Evolutionary conservation across 257 asterid genomes (phyloP).

Genomic region (Solanum ossicruentum): DNA sequence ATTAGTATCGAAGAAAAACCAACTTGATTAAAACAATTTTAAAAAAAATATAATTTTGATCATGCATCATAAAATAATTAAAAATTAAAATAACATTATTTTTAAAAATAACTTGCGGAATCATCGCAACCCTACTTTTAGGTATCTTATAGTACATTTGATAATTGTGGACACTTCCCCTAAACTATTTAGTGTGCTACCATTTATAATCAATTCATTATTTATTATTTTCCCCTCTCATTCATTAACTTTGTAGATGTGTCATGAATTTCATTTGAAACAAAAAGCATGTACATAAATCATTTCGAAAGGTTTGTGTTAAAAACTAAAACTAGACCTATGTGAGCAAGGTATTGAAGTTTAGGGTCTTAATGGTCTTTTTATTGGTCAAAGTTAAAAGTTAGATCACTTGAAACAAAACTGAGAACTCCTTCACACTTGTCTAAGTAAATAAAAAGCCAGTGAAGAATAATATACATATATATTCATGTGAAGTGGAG

Average conservation of each 20-base stretch:
- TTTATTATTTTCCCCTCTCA: neutral
- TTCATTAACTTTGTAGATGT: neutral
- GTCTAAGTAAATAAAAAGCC: no score
- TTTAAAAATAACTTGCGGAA: no score
- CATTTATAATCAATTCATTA: neutral
- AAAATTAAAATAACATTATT: no score
- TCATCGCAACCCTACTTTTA: neutral
- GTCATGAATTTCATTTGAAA: neutral
- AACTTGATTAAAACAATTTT: no score
- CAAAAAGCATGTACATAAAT: neutral
- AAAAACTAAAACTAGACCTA: neutral
- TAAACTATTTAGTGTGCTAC: neutral
- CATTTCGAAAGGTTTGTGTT: neutral
- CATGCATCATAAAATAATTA: no score
- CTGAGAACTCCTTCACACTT: neutral
- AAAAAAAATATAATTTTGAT: no score
- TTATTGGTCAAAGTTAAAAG: neutral
- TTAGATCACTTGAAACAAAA: neutral
- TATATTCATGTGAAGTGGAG: constrained; percentile 2
- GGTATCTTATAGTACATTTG: neutral
- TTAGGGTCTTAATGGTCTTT: neutral
- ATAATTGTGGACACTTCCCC: neutral
- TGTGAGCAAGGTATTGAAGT: neutral
- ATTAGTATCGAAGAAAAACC: no score
- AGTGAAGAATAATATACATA: neutral